phyloP scores from a whole-genome alignment of 2,329 filamentous ascomycete species.

The Curvularia sp. region DNA sequence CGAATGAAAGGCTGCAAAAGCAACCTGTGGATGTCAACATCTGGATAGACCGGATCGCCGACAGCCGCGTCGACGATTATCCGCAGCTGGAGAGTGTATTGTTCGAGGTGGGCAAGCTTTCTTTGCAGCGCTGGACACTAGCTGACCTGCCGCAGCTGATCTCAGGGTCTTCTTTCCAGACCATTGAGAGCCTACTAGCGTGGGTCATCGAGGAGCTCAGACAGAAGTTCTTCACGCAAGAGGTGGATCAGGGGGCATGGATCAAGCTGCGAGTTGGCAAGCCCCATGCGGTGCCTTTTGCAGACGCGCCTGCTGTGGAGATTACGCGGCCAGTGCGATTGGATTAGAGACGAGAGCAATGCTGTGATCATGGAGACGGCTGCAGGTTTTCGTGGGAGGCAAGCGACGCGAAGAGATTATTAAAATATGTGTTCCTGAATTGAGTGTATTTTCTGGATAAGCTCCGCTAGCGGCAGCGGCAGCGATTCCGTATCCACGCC shows the following conservation, averaged over 20 bases:
- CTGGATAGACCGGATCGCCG: slow-evolving; percentile 63
- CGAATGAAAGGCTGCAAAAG: slow-evolving; percentile 69
- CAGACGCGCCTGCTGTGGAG: slow-evolving; percentile 74
- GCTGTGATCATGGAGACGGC: slow-evolving; percentile 1
- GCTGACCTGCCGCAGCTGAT: slow-evolving; percentile 48
- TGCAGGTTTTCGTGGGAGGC: slow-evolving; percentile 7
- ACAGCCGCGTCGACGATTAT: slow-evolving; percentile 59
- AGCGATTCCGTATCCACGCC: slow-evolving; percentile 14
- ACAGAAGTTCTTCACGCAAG: slow-evolving; percentile 47
- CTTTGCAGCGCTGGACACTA: background rate
- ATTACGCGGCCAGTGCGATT: slow-evolving; percentile 48
- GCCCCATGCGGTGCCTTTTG: slow-evolving; percentile 75
- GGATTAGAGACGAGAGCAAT: slow-evolving; percentile 9
- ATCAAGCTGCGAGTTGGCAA: slow-evolving; percentile 72
- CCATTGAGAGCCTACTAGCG: slow-evolving; percentile 56
- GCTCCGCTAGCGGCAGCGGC: slow-evolving; percentile 13
- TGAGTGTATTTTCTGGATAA: slow-evolving; percentile 6
- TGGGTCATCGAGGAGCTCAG: slow-evolving; percentile 53
- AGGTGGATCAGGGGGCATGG: slow-evolving; percentile 54
- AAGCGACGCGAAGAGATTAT: slow-evolving; percentile 13
- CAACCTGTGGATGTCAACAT: slow-evolving; percentile 72
- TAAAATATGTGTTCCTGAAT: slow-evolving; percentile 14
- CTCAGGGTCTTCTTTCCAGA: slow-evolving; percentile 55
- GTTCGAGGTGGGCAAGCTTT: slow-evolving; percentile 61
- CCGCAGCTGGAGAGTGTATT: slow-evolving; percentile 65